These are phyloP conservation scores for Lentinus brumalis DNA, from an alignment of 768 basidiomycete genomes.

Conservation along the genomic window DNA sequence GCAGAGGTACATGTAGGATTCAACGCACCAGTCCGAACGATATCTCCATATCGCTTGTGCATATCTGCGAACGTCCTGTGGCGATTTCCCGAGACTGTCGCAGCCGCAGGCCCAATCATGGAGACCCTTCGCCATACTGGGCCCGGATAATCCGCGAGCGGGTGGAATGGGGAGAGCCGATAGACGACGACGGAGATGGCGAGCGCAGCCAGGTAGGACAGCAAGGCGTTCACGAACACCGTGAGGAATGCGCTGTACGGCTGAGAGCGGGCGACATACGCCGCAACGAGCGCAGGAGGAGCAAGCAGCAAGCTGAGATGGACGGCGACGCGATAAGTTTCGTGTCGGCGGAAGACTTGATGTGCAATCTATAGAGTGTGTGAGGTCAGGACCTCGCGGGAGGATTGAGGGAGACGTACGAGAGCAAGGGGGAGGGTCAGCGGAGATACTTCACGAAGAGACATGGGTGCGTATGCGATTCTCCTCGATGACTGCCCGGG, in stretches of 20 bases:
- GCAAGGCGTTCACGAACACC: no score
- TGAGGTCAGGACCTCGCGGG: no score
- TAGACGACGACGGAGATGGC: not conserved
- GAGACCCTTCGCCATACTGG: conserved; percentile 31
- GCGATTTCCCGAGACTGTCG: conserved; percentile 25
- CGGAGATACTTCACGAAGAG: no score
- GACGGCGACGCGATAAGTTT: not conserved
- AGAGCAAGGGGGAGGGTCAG: no score
- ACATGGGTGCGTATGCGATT: no score
- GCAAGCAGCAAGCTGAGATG: not conserved
- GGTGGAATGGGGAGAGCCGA: not conserved
- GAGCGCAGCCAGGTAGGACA: not conserved
- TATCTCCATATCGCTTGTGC: conserved; percentile 40
- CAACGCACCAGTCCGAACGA: conserved; percentile 38
- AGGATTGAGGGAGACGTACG: no score
- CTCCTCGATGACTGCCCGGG: no score
- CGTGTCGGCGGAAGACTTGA: not conserved
- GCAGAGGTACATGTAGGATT: not conserved
- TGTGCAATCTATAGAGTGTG: not conserved
- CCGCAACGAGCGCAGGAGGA: not conserved
- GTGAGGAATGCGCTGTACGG: not conserved
- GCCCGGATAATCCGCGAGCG: conserved; percentile 14
- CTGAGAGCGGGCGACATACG: not conserved
- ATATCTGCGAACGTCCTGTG: conserved; percentile 31
- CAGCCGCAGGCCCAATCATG: conserved; percentile 29